Base-by-base conservation (phyloP, 164 flowering plant genomes). In the Taxillus chinensis region DNA sequence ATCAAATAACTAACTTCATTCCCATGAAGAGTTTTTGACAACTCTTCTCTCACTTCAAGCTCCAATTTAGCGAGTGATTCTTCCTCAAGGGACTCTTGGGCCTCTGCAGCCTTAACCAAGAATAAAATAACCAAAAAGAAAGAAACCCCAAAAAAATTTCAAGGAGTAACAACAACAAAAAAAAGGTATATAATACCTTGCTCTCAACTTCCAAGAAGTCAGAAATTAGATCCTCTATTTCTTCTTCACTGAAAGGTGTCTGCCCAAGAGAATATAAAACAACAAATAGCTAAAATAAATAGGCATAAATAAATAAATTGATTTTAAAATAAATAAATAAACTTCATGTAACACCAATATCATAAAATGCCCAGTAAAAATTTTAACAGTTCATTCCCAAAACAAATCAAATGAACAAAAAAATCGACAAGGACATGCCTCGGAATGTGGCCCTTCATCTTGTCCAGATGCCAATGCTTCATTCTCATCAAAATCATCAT, bases 101-200 rank as follows among this genome's bases (percentile, higher is more conserved):
- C 97, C 80, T 95, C 99, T 68, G 99, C 99, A 73, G 99, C 99
- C 99, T 95, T 81, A 77, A 62, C 75, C 62, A 50, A 76, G 75
- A 72, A 79, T 74, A 61, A 73, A 66, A 77, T 54, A 72, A 64
- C 37, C 68, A 37, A 9, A 45, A 8, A 54, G 15, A 7, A 27
- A 27, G 27, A 65, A 12, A 56, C 39, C 8, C 2, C 40, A 60
- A 16, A 8, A 54, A 5, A 45, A n/a, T 57, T 50, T 27, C 10
- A 40, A 41, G 14, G 52, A 63, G 62, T 3, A 57, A 63, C 45
- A 16, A 59, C 15, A 52, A 14, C 16, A 61, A 16, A 8, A 57
- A 7, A 40, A 60, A 71, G 51, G 59, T 59, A 42, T 52, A 51
- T 37, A 41, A 59, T 85, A 93, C 99, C 92, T 93, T 90, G 62